These are phyloP conservation scores for Sungouiozyma intestinalis DNA, from an alignment of 805 yeast genomes.

Conservation along the genomic window DNA sequence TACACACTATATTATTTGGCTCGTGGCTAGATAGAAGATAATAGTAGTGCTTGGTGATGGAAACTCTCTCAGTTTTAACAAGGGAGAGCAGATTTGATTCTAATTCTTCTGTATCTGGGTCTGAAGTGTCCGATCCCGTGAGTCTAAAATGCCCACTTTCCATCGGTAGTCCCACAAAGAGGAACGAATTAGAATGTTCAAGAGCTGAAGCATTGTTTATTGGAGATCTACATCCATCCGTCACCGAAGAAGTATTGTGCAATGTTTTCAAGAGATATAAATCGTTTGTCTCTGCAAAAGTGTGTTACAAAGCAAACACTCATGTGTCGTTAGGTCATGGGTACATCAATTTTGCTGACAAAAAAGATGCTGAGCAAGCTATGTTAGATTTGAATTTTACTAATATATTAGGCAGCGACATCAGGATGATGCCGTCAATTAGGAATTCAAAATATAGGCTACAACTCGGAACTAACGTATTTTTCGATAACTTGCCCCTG, in stretches of 20 bases:
- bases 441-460: conserved; percentile 33
- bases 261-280: conserved; percentile 34
- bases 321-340: conserved; percentile 61
- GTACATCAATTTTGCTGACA: conserved; percentile 48
- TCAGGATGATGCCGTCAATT: conserved; percentile 47
- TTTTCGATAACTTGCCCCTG: conserved; percentile 36
- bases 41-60: not conserved
- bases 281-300: conserved; percentile 46
- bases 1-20: too few relatives aligned
- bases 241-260: conserved; percentile 40
- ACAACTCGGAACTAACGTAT: conserved; percentile 42
- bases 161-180: not conserved
- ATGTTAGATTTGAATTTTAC: conserved; percentile 47
- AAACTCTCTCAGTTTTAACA: not conserved
- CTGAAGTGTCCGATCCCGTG: conserved; percentile 6
- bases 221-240: conserved; percentile 46
- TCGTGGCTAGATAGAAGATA: too few relatives aligned
- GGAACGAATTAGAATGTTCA: conserved; percentile 7
- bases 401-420: conserved; percentile 32
- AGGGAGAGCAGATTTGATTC: not conserved
- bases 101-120: conserved; percentile 2
- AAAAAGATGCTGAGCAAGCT: conserved; percentile 44
- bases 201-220: conserved; percentile 39
- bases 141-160: conserved; percentile 1
- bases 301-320: conserved; percentile 45